A percentile compares a stretch with the other conserved stretches of the same genome.
phyloP scores from a whole-genome alignment of 306 rosid genomes.

The Cicer judaicum region DNA sequence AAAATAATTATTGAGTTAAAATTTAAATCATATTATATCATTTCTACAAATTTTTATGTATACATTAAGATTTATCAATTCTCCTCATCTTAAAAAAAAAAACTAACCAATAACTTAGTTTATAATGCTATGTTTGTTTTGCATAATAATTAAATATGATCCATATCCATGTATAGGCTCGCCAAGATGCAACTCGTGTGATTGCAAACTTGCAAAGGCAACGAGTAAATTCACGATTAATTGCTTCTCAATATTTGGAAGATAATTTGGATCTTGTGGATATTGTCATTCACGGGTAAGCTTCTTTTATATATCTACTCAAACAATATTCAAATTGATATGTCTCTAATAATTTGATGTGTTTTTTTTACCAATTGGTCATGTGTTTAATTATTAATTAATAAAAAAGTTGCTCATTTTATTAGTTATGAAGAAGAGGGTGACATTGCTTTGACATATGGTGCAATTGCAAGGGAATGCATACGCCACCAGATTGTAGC shows the following conservation, averaged over 20 bases:
- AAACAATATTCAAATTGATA: neutral
- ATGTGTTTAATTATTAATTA: neutral
- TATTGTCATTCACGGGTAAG: constrained; percentile 61
- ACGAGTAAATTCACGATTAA: constrained; percentile 50
- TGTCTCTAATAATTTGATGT: neutral
- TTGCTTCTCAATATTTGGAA: constrained; percentile 66
- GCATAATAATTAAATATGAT: neutral
- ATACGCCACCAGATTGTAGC: constrained; percentile 91
- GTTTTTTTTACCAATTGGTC: neutral
- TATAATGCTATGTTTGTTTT: too few species aligned
- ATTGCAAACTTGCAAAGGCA: constrained; percentile 75
- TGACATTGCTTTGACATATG: constrained; percentile 80
- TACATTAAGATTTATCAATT: too few species aligned
- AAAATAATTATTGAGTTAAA: too few species aligned
- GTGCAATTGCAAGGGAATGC: constrained; percentile 83
- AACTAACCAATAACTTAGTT: too few species aligned
- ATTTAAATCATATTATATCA: too few species aligned
- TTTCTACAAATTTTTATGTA: too few species aligned
- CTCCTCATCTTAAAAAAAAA: too few species aligned
- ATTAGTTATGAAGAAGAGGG: constrained; percentile 66
- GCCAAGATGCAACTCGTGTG: constrained; percentile 64
- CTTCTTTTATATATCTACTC: neutral
- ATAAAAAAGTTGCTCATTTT: constrained; percentile 1
- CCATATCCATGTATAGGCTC: constrained; percentile 46
- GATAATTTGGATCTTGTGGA: constrained; percentile 64